Evolutionary conservation across 2,329 filamentous ascomycete species (phyloP), one percentile per base, ranked within the genome.

Genomic region (Colletotrichum theobromicola): DNA sequence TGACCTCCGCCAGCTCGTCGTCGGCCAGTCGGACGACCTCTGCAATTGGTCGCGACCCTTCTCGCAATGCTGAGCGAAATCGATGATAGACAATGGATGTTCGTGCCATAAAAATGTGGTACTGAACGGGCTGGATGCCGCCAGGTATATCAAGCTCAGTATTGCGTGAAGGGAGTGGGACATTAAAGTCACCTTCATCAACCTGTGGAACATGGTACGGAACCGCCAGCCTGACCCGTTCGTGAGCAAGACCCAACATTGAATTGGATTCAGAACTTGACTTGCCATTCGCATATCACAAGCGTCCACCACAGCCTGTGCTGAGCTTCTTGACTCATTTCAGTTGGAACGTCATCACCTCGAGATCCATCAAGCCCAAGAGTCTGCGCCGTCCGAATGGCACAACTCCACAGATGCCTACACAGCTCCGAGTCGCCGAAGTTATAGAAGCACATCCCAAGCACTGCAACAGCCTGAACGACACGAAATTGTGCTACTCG

Each of bases 371-470:
- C 74, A 12, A 78, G 46, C 13, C 62, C 70, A 7, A 77, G 65
- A 4, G 34, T 28, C 46, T 63, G 74, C 3, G 76, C 77, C 46
- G 74, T 76, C 12, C 77, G 70, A 16, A 78, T 76, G 18, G 70
- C 77, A 50, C 66, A 76, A 30, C 63, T 74, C 71, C 77, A 75
- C 21, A 78, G n/a, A 61, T 67, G 68, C 7, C 32, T 30, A n/a
- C 70, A 46, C 4, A 78, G 42, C 2, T 68, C 65, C 13, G 67
- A 35, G 53, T 77, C 76, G 3, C 76, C 77, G 24, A 77, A 70
- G 35, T 71, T 76, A 55, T 67, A 61, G 34, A 78, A 78, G 35
- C 70, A 69, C 35, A 77, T 78, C 30, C 76, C 75, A 10, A 78
- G 70, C 7, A 77, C 75, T 13, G 77, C 77, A 46, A 78, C 67